phyloP scores from a whole-genome alignment of 2,329 filamentous ascomycete species.

The Beauveria sp. region DNA sequence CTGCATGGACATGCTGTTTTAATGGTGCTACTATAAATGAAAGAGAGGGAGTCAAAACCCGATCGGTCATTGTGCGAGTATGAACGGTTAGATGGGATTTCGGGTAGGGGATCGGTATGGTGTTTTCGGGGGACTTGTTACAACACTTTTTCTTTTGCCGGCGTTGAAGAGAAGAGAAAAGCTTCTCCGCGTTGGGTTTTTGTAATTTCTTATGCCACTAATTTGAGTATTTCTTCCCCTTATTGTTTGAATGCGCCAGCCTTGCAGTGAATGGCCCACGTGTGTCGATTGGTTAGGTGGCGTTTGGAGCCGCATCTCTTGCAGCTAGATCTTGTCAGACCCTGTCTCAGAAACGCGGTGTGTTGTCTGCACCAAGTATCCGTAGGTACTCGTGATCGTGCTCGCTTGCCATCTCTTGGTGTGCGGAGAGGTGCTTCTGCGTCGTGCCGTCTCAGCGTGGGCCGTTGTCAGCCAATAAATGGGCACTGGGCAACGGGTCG shows the following conservation, averaged over 20 bases:
- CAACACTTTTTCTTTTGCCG: background rate
- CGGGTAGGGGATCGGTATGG: background rate
- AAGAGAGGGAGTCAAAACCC: background rate
- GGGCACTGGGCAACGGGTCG: background rate
- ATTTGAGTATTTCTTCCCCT: background rate
- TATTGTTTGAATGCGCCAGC: background rate
- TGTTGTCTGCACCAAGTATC: background rate
- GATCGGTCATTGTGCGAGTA: background rate
- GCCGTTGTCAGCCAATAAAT: background rate
- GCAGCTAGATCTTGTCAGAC: background rate
- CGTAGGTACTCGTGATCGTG: too few relatives aligned
- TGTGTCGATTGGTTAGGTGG: background rate
- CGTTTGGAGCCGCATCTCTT: background rate
- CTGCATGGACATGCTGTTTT: slow-evolving; percentile 51
- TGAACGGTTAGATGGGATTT: background rate
- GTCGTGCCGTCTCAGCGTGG: background rate
- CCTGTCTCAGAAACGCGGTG: background rate
- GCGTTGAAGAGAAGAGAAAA: background rate
- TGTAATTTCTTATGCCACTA: background rate
- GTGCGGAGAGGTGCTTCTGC: too few relatives aligned
- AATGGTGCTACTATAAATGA: slow-evolving; percentile 15
- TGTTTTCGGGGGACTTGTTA: background rate
- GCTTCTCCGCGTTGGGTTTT: background rate
- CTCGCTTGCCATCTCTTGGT: too few relatives aligned
- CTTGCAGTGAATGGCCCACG: background rate